phyloP scores from a whole-genome alignment of 768 basidiomycete genomes.

The Panaeolus cyanescens region DNA sequence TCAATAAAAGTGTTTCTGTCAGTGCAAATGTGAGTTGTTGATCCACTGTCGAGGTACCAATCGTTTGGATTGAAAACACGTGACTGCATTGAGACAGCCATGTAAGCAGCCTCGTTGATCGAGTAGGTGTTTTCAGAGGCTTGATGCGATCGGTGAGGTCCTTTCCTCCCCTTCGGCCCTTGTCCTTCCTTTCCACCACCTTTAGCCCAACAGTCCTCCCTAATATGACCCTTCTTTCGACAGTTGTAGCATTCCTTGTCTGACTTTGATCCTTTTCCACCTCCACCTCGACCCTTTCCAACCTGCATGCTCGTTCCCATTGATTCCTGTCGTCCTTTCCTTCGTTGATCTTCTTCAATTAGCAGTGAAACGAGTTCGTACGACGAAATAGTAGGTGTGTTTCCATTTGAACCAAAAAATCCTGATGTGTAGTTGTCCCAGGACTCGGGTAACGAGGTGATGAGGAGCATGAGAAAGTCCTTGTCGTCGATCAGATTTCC shows the following conservation, averaged over 20 bases:
- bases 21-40: constrained; percentile 21
- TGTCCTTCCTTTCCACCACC: constrained; percentile 41
- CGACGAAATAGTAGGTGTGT: constrained; percentile 15
- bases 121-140: neutral
- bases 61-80: constrained; percentile 12
- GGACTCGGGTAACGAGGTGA: constrained; percentile 28
- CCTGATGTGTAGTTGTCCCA: constrained; percentile 29
- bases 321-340: constrained; percentile 4
- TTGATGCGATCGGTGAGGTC: constrained; percentile 14
- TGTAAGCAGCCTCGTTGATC: constrained; percentile 9
- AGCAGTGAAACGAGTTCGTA: constrained; percentile 24
- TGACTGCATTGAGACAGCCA: constrained; percentile 6
- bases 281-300: neutral
- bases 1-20: constrained; percentile 13
- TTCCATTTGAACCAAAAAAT: constrained; percentile 19
- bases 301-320: constrained; percentile 4
- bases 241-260: constrained; percentile 29
- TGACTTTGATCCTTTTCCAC: neutral
- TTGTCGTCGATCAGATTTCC: constrained; percentile 24
- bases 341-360: constrained; percentile 19
- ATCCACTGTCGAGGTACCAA: constrained; percentile 19
- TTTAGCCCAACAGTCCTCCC: constrained; percentile 34
- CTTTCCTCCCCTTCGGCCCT: constrained; percentile 18
- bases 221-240: constrained; percentile 27
- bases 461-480: constrained; percentile 30